Evolutionary conservation across 305 asterid genomes (phyloP).

Genomic region (Rubia tinctorum): DNA sequence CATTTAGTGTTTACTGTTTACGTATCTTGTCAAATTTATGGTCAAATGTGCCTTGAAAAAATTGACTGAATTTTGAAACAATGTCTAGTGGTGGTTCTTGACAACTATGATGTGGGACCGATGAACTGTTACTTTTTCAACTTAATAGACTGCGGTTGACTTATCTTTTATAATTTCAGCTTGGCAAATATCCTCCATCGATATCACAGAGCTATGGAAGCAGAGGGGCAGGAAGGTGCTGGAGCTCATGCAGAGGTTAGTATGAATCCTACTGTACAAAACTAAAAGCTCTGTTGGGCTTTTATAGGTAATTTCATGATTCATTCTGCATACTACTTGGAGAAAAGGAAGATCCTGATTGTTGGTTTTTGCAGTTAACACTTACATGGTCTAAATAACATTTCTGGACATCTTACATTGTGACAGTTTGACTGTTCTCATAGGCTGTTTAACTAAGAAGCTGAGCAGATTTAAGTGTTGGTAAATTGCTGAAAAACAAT

Average conservation of each 20-base stretch:
- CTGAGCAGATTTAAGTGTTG: too few relatives aligned
- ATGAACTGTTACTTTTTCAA: background rate
- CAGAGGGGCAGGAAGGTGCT: slow-evolving; percentile 27
- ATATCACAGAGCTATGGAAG: slow-evolving; percentile 26
- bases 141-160: background rate
- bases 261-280: too few relatives aligned
- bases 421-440: too few relatives aligned
- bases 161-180: slow-evolving; percentile 25
- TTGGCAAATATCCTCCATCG: slow-evolving; percentile 35
- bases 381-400: background rate
- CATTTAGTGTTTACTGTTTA: too few relatives aligned
- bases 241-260: slow-evolving; percentile 31
- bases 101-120: background rate
- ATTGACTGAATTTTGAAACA: too few relatives aligned
- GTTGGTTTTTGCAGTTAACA: too few relatives aligned
- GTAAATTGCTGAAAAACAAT: too few relatives aligned
- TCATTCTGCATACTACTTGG: background rate
- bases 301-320: background rate
- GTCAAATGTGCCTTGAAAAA: too few relatives aligned
- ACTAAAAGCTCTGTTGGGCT: background rate
- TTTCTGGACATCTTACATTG: background rate
- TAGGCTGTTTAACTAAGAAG: too few relatives aligned
- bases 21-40: too few relatives aligned
- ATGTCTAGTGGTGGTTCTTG: background rate
- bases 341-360: background rate